Conservation (phyloP, 75 land plant species). For the Picea glauca region DNA sequence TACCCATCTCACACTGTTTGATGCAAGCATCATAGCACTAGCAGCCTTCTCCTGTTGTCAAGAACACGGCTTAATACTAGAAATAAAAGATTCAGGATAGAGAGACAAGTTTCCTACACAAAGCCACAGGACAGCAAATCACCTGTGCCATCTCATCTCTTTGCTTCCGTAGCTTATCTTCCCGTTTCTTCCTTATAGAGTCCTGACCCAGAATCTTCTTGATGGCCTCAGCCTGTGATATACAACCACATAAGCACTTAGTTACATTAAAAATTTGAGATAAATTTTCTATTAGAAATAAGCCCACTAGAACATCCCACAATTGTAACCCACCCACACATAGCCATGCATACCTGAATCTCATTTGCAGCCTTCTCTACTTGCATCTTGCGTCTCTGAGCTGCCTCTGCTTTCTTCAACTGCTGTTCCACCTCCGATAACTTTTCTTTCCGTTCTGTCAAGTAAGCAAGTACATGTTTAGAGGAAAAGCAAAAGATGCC, state of each 20-base stretch:
- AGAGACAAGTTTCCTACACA: no score
- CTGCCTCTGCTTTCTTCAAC: conserved; percentile 90
- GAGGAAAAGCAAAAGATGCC: background rate
- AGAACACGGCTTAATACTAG: background rate
- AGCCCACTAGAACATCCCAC: background rate
- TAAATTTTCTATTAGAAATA: background rate
- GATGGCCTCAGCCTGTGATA: conserved; percentile 77
- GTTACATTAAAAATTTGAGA: background rate
- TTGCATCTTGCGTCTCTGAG: conserved; percentile 77
- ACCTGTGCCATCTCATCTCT: conserved; percentile 82
- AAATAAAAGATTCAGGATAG: background rate
- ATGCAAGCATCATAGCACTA: conserved; percentile 39
- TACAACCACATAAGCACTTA: background rate
- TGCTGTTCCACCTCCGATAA: conserved; percentile 87
- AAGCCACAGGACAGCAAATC: background rate
- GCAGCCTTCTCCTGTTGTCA: conserved; percentile 71
- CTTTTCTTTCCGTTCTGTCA: conserved; percentile 78
- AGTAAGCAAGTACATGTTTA: background rate
- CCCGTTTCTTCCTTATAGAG: conserved; percentile 69
- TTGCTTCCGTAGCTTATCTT: conserved; percentile 66
- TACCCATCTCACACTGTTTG: conserved; percentile 69
- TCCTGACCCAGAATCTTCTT: conserved; percentile 91
- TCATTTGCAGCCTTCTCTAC: conserved; percentile 84
- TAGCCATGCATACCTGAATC: conserved; percentile 50
- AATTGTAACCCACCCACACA: background rate